A percentile compares a stretch with the other conserved stretches of the same genome.
Conservation (phyloP, 805 yeast genomes). For the Candida railenensis region DNA sequence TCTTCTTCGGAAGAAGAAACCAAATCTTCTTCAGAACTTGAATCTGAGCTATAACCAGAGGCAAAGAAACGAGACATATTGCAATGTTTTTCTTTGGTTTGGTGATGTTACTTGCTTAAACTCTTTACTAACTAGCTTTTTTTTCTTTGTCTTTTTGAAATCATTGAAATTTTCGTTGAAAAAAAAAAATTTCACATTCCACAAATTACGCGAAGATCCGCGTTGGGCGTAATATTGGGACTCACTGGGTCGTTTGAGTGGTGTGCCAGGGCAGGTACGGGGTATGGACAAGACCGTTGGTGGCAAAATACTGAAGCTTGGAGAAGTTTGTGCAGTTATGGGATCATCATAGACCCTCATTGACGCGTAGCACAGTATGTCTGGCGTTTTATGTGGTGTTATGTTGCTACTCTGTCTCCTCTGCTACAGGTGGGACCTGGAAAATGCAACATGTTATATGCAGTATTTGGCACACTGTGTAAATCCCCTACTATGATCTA, state of each 20-base stretch:
- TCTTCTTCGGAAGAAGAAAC: conserved; percentile 60
- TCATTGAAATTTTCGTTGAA: conserved; percentile 4
- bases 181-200: conserved; percentile 8
- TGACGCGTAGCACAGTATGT: too few relatives aligned
- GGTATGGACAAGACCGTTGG: too few relatives aligned
- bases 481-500: too few relatives aligned
- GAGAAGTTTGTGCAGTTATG: too few relatives aligned
- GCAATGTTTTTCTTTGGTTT: conserved; percentile 1
- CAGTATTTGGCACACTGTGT: too few relatives aligned
- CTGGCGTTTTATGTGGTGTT: too few relatives aligned
- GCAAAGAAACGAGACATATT: conserved; percentile 90
- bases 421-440: too few relatives aligned
- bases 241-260: background rate
- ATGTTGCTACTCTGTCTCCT: too few relatives aligned
- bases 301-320: too few relatives aligned
- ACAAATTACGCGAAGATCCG: conserved; percentile 4
- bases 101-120: background rate
- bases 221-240: background rate
- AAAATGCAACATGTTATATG: too few relatives aligned
- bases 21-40: conserved; percentile 54
- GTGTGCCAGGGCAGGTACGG: too few relatives aligned
- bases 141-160: background rate
- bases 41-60: conserved; percentile 56
- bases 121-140: background rate
- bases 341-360: too few relatives aligned